phyloP scores from a whole-genome alignment of 768 basidiomycete genomes.

The Asterophora parasitica region DNA sequence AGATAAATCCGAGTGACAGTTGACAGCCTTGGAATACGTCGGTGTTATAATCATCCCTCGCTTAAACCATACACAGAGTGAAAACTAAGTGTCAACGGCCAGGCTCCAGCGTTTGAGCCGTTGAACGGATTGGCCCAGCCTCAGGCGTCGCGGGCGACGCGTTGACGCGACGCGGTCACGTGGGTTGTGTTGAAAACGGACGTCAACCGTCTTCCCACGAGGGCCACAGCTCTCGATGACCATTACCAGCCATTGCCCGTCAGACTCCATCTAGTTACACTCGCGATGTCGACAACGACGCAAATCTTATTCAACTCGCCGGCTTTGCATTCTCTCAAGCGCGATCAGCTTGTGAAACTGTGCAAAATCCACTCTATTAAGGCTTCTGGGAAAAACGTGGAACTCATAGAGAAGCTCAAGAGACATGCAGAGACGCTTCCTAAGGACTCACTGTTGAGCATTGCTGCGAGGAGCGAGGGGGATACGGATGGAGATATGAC shows the following conservation, averaged over 20 bases:
- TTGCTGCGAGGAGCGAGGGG: conserved; percentile 49
- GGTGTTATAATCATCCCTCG: too few relatives aligned
- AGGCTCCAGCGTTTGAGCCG: too few relatives aligned
- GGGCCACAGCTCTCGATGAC: conserved; percentile 5
- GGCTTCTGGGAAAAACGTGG: conserved; percentile 73
- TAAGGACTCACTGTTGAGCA: conserved; percentile 47
- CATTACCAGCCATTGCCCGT: background rate
- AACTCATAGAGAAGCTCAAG: conserved; percentile 66
- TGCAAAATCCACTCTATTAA: conserved; percentile 83
- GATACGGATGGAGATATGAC: conserved; percentile 17
- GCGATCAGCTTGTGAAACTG: conserved; percentile 78
- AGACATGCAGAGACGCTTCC: conserved; percentile 63
- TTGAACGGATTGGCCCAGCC: too few relatives aligned
- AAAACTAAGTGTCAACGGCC: too few relatives aligned
- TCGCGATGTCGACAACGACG: conserved; percentile 61
- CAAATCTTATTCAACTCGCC: conserved; percentile 83
- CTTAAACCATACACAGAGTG: too few relatives aligned
- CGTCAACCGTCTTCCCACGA: background rate
- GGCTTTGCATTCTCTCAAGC: conserved; percentile 76
- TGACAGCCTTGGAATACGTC: too few relatives aligned
- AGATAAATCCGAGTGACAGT: too few relatives aligned
- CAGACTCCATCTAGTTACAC: background rate
- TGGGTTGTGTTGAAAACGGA: background rate
- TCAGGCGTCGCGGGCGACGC: too few relatives aligned
- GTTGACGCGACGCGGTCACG: too few relatives aligned